Conservation (phyloP, 2,329 filamentous ascomycete species). For the Colletotrichum costaricense region DNA sequence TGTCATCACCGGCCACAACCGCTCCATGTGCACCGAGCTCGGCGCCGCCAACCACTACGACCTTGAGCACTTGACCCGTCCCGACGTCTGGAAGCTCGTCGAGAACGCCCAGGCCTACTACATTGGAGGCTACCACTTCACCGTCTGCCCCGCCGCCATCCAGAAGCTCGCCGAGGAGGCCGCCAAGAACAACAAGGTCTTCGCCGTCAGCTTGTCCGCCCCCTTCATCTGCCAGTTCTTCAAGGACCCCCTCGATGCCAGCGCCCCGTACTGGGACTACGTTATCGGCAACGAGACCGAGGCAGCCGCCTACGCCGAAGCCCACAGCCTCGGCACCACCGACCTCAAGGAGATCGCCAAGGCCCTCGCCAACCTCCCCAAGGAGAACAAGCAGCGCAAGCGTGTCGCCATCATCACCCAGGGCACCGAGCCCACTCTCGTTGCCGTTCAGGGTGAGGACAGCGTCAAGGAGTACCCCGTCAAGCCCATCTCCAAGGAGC, state of each 20-base stretch:
- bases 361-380: slow-evolving; percentile 87
- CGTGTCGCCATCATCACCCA: slow-evolving; percentile 94
- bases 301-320: slow-evolving; percentile 86
- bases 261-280: slow-evolving; percentile 93
- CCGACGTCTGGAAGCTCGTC: slow-evolving; percentile 91
- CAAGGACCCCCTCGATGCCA: slow-evolving; percentile 91
- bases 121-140: slow-evolving; percentile 97
- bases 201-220: slow-evolving; percentile 91
- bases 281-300: slow-evolving; percentile 98
- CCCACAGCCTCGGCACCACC: slow-evolving; percentile 78
- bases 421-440: slow-evolving; percentile 89
- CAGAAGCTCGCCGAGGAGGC: slow-evolving; percentile 92
- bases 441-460: slow-evolving; percentile 79
- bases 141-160: slow-evolving; percentile 91
- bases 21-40: slow-evolving; percentile 93
- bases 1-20: slow-evolving; percentile 96
- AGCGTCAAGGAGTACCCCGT: slow-evolving; percentile 83
- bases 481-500: slow-evolving; percentile 77
- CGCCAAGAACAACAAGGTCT: slow-evolving; percentile 87
- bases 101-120: slow-evolving; percentile 92
- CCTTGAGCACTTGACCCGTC: slow-evolving; percentile 89
- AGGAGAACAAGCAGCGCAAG: slow-evolving; percentile 88
- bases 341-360: slow-evolving; percentile 88
- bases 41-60: slow-evolving; percentile 98
- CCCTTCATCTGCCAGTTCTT: slow-evolving; percentile 98